Evolutionary conservation across 495 filamentous ascomycete species (phyloP), one percentile per base, ranked within the genome.

Genomic region (Trichoderma virens): DNA sequence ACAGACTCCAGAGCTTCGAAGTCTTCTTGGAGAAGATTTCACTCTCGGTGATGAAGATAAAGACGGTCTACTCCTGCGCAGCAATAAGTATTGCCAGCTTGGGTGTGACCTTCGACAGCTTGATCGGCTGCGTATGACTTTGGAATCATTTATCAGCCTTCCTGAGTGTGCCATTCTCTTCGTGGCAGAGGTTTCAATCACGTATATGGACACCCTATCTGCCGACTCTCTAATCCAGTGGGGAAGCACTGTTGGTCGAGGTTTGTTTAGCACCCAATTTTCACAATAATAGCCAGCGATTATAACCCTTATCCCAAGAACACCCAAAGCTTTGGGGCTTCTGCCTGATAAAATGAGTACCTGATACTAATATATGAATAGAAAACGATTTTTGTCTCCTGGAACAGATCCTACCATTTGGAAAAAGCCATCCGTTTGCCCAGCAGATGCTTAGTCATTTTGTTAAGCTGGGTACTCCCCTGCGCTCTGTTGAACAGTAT

Each of bases 371-470:
- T 28, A 30, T 4, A 2, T 31, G 7, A 18, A 20, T 47, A 79
- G 78, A 56, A 30, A 56, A 78, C 43, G 76, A 81, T 60, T 97
- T 97, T 72, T 92, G 91, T 69, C 79, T 97, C n/a, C 78, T 97
- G 14, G 93, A 97, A 71, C 92, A 97, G 71, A 88, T 89, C 64
- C 80, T 96, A 18, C 93, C 93, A 0, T 84, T 88, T 62, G 90
- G 92, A 0, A 75, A 80, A 2, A 74, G 84, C 20, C 89, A 96
- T 73, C 93, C 92, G 0, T 97, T 97, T 79, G 90, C 92, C 14
- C 74, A 82, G 60, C 95, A 90, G 18, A 97, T 97, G 93, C 80
- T 95, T 59, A 80, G 80, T 39, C 91, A 96, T 75, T 97, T 94
- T 68, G 73, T 87, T 8, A 93, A 93, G 69, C 76, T 94, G 7